These are phyloP conservation scores for Nyctanthes arbortristis DNA, from an alignment of 257 asterid genomes.

Conservation along the genomic window DNA sequence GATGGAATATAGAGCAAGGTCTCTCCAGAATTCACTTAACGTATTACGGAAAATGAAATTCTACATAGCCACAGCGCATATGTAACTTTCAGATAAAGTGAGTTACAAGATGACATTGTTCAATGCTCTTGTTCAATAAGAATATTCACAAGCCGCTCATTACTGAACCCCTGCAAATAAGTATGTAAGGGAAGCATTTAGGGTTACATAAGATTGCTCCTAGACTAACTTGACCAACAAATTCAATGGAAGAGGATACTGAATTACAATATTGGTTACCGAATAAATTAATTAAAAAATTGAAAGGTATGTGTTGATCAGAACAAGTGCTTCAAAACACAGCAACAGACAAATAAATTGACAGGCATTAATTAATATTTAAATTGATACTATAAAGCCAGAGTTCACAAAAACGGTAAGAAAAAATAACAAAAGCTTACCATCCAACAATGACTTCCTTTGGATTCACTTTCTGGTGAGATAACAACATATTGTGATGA, in stretches of 20 bases:
- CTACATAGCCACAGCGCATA: neutral
- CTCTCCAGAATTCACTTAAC: neutral
- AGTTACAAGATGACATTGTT: neutral
- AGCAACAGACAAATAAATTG: neutral
- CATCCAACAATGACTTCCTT: conserved; percentile 98
- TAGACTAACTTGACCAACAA: neutral
- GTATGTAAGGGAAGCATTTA: neutral
- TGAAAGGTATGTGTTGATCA: neutral
- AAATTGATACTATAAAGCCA: neutral
- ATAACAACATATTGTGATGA: conserved; percentile 83
- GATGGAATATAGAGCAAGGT: neutral
- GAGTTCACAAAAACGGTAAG: neutral
- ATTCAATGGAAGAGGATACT: neutral
- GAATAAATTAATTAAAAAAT: neutral
- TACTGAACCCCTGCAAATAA: neutral
- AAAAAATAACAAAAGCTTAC: conserved; percentile 37
- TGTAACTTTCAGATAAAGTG: neutral
- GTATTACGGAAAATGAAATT: neutral
- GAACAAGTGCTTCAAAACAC: conserved; percentile 2
- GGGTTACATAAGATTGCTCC: neutral
- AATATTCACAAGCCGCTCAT: neutral
- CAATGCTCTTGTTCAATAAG: neutral
- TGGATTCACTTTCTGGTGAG: conserved; percentile 94
- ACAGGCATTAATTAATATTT: too few relatives aligned
- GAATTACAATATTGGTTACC: neutral